A percentile compares a stretch with the other conserved stretches of the same genome.
Evolutionary conservation across 2,329 filamentous ascomycete species (phyloP).

Genomic region (Colletotrichum salicis): DNA sequence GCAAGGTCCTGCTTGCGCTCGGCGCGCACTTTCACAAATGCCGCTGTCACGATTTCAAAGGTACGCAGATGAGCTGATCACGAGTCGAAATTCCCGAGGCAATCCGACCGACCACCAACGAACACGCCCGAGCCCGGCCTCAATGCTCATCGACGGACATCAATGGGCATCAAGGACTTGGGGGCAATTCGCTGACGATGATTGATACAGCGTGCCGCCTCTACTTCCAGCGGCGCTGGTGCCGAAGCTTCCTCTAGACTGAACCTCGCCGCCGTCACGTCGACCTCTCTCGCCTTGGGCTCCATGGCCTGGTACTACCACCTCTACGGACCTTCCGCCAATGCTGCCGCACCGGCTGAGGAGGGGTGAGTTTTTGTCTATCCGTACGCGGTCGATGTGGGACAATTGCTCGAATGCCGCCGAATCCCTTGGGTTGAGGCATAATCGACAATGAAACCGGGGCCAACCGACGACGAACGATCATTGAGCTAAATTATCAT

Average conservation of each 20-base stretch:
- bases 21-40: slow-evolving; percentile 85
- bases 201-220: slow-evolving; percentile 68
- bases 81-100: slow-evolving; percentile 48
- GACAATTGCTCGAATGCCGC: slow-evolving; percentile 6
- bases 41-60: slow-evolving; percentile 77
- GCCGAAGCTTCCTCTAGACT: slow-evolving; percentile 79
- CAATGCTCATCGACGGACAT: slow-evolving; percentile 37
- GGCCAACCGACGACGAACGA: slow-evolving; percentile 17
- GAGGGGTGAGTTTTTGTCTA: slow-evolving; percentile 83
- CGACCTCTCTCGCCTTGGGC: slow-evolving; percentile 86
- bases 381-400: slow-evolving; percentile 22
- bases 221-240: slow-evolving; percentile 79
- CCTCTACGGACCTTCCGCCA: slow-evolving; percentile 87
- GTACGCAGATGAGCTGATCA: slow-evolving; percentile 66
- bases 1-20: slow-evolving; percentile 91
- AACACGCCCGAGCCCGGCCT: slow-evolving; percentile 25
- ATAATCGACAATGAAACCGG: slow-evolving; percentile 32
- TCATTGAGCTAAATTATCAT: slow-evolving; percentile 15
- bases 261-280: slow-evolving; percentile 87
- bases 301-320: slow-evolving; percentile 98
- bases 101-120: slow-evolving; percentile 38
- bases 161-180: slow-evolving; percentile 27
- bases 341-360: slow-evolving; percentile 92
- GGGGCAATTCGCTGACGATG: slow-evolving; percentile 51
- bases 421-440: slow-evolving; percentile 32